phyloP scores from a whole-genome alignment of 345 rosid genomes.

The Hypericum perforatum region DNA sequence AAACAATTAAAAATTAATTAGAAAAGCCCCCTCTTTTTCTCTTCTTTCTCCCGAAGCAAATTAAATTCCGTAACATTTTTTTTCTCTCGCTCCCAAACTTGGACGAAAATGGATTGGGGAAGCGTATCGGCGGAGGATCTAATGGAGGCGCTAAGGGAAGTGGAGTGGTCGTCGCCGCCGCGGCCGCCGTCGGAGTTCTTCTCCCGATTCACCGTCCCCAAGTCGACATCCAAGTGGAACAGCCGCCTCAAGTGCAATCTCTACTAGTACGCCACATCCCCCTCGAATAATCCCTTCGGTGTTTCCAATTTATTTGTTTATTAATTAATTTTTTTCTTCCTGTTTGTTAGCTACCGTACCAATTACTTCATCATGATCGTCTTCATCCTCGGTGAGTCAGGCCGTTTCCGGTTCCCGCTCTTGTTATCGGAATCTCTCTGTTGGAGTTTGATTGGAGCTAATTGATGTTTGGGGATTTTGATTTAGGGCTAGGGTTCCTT shows the following conservation, averaged over 20 bases:
- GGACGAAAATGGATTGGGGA: constrained; percentile 87
- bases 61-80: too few species aligned
- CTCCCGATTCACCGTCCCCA: constrained; percentile 79
- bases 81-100: too few species aligned
- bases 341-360: constrained; percentile 65
- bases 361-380: constrained; percentile 88
- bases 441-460: not conserved
- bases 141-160: constrained; percentile 92
- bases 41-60: too few species aligned
- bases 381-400: constrained; percentile 61
- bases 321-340: not conserved
- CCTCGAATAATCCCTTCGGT: constrained; percentile 5
- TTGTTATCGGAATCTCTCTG: not conserved
- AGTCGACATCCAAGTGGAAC: constrained; percentile 77
- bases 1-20: too few species aligned
- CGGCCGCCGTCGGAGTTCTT: constrained; percentile 85
- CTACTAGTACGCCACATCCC: constrained; percentile 54
- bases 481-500: constrained; percentile 70
- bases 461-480: not conserved
- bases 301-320: not conserved
- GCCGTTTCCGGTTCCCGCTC: not conserved
- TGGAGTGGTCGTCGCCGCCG: constrained; percentile 99
- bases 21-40: too few species aligned
- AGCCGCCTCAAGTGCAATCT: constrained; percentile 99
- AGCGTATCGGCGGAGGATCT: constrained; percentile 89